phyloP scores from a whole-genome alignment of 1,284 basidiomycete species.

The Ceratorhiza oryzae-sativae region DNA sequence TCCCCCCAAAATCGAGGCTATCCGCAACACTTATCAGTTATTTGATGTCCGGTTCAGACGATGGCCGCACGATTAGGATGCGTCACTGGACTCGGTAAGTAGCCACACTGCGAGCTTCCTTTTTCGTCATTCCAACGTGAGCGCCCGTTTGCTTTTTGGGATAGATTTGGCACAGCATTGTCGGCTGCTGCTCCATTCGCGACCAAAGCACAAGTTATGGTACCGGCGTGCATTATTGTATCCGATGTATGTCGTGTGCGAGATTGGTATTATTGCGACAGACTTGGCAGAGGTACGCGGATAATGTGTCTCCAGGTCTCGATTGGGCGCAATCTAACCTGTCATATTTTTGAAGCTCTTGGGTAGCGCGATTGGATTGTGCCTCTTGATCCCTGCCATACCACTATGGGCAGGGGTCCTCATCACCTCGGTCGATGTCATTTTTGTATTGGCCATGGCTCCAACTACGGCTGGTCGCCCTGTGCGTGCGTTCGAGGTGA shows the following conservation, averaged over 20 bases:
- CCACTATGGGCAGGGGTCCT: conserved; percentile 84
- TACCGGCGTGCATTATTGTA: conserved; percentile 40
- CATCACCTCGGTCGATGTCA: conserved; percentile 83
- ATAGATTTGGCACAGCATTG: conserved; percentile 48
- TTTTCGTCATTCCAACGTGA: conserved; percentile 46
- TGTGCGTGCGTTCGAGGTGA: conserved; percentile 74
- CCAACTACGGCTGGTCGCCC: conserved; percentile 53
- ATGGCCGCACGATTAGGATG: conserved; percentile 42
- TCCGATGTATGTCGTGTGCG: conserved; percentile 52
- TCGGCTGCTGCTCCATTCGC: conserved; percentile 39
- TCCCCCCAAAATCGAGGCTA: conserved; percentile 30
- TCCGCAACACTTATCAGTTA: not conserved
- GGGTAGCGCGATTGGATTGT: conserved; percentile 80
- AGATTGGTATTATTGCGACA: conserved; percentile 85
- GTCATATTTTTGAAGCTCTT: conserved; percentile 59
- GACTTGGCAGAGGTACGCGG: conserved; percentile 65
- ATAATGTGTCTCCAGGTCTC: not conserved
- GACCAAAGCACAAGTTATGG: conserved; percentile 38
- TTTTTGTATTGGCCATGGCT: conserved; percentile 71
- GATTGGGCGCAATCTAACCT: conserved; percentile 19
- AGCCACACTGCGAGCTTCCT: not conserved
- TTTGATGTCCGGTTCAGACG: conserved; percentile 46
- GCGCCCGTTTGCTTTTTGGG: conserved; percentile 51
- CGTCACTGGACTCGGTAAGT: conserved; percentile 15
- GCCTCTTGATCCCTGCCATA: conserved; percentile 80